A percentile compares a stretch with the other conserved stretches of the same genome.
phyloP scores from a whole-genome alignment of 2,329 filamentous ascomycete species.

The Xylariales sp. region DNA sequence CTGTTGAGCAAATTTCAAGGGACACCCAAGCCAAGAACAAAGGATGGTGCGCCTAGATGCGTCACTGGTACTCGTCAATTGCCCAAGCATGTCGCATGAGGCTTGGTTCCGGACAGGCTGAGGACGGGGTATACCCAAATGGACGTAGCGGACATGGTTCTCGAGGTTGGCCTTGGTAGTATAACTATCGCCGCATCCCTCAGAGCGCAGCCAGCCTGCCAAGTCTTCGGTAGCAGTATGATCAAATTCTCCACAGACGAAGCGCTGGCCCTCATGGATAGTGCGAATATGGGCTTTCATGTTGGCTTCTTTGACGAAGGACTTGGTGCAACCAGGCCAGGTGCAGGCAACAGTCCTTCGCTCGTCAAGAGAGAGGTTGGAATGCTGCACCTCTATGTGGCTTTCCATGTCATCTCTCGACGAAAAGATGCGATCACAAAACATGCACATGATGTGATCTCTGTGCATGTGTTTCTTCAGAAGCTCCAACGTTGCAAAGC shows the following conservation, averaged over 20 bases:
- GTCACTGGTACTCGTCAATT: slow-evolving; percentile 32
- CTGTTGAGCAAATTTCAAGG: slow-evolving; percentile 3
- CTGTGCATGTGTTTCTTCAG: slow-evolving; percentile 69
- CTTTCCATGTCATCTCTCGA: slow-evolving; percentile 64
- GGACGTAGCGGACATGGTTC: slow-evolving; percentile 78
- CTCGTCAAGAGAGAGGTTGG: slow-evolving; percentile 55
- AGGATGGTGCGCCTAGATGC: slow-evolving; percentile 1
- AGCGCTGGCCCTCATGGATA: slow-evolving; percentile 71
- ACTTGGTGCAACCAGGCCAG: slow-evolving; percentile 63
- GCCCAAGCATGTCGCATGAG: slow-evolving; percentile 32
- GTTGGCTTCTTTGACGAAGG: slow-evolving; percentile 81
- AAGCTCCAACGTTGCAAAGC: slow-evolving; percentile 68
- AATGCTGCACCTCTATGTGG: slow-evolving; percentile 76
- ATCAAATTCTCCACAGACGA: slow-evolving; percentile 70
- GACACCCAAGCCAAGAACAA: slow-evolving; percentile 1
- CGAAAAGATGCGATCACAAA: slow-evolving; percentile 66
- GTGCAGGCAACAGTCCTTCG: slow-evolving; percentile 64
- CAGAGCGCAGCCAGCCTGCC: slow-evolving; percentile 56
- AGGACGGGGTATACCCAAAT: slow-evolving; percentile 58
- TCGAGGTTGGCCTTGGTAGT: slow-evolving; percentile 73
- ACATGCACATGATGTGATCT: slow-evolving; percentile 70
- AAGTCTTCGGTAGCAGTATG: slow-evolving; percentile 54
- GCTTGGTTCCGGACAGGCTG: slow-evolving; percentile 20
- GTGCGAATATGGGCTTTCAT: slow-evolving; percentile 73
- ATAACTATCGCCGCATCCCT: slow-evolving; percentile 72